Conservation (phyloP, 2,329 filamentous ascomycete species). For the Neofusicoccum umdonicola region DNA sequence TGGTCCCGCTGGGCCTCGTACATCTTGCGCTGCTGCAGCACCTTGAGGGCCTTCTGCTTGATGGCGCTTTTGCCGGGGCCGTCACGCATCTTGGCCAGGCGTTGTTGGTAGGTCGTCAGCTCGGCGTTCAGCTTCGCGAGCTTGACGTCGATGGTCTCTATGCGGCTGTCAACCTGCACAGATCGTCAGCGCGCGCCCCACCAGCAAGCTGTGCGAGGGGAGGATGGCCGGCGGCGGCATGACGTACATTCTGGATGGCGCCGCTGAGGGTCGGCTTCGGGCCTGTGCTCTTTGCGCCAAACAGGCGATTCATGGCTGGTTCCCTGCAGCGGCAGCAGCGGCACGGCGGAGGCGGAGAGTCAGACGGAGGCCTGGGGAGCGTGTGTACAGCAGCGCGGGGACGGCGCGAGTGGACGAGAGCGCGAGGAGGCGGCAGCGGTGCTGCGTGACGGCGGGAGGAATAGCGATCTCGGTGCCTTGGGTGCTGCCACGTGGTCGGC, state of each 20-base stretch:
- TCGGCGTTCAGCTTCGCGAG: conserved; percentile 90
- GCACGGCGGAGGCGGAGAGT: not conserved
- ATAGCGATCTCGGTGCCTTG: not conserved
- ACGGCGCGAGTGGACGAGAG: not conserved
- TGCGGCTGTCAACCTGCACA: conserved; percentile 70
- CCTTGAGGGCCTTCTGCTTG: conserved; percentile 90
- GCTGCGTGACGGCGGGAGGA: not conserved
- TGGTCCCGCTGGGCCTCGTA: conserved; percentile 94
- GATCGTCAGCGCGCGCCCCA: conserved; percentile 22
- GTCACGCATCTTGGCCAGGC: conserved; percentile 89
- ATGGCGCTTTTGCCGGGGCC: conserved; percentile 90
- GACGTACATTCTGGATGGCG: conserved; percentile 73
- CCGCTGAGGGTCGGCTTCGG: conserved; percentile 85
- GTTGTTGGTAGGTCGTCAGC: conserved; percentile 81
- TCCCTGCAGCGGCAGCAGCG: not conserved
- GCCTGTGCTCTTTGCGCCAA: conserved; percentile 80
- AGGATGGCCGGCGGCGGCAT: conserved; percentile 17
- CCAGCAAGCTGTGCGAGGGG: not conserved
- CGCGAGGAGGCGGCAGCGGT: not conserved
- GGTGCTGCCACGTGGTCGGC: not conserved
- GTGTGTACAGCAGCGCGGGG: not conserved
- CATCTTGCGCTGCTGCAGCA: conserved; percentile 88
- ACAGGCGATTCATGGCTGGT: conserved; percentile 84
- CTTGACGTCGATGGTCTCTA: conserved; percentile 89
- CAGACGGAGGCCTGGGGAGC: not conserved